Conservation (phyloP, 257 asterid genomes). For the Gardenia jasminoides region DNA sequence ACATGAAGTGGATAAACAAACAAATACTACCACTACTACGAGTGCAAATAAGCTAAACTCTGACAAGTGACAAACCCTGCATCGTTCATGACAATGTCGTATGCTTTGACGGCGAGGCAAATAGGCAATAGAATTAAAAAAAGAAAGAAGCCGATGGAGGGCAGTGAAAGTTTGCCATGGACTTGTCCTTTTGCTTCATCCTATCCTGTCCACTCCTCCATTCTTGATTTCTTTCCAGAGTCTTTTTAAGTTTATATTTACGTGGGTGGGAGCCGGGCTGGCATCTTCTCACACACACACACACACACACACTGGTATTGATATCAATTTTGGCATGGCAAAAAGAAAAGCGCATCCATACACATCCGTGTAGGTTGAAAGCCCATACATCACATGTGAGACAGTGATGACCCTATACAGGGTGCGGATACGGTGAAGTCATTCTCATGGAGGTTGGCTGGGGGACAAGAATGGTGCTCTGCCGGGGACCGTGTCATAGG, state of each 20-base stretch:
- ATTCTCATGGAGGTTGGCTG: slow-evolving; percentile 46
- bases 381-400: slow-evolving; percentile 1
- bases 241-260: slow-evolving; percentile 13
- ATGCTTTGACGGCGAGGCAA: no score
- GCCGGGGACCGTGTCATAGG: slow-evolving; percentile 30
- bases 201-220: slow-evolving; percentile 20
- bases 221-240: not conserved
- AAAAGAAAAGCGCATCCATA: not conserved
- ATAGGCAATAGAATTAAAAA: slow-evolving; percentile 31
- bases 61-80: slow-evolving; percentile 12
- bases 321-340: not conserved
- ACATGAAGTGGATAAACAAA: not conserved
- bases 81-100: slow-evolving; percentile 29
- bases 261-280: not conserved
- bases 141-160: no score
- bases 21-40: no score
- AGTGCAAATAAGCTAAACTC: not conserved
- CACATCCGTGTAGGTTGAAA: not conserved
- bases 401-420: slow-evolving; percentile 46
- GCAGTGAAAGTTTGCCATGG: slow-evolving; percentile 12
- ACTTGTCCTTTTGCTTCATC: slow-evolving; percentile 33
- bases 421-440: slow-evolving; percentile 48
- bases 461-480: slow-evolving; percentile 48
- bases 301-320: no score
- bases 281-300: slow-evolving; percentile 4